Conservation (phyloP, 148 eudicot genomes). For the Simmondsia chinensis region DNA sequence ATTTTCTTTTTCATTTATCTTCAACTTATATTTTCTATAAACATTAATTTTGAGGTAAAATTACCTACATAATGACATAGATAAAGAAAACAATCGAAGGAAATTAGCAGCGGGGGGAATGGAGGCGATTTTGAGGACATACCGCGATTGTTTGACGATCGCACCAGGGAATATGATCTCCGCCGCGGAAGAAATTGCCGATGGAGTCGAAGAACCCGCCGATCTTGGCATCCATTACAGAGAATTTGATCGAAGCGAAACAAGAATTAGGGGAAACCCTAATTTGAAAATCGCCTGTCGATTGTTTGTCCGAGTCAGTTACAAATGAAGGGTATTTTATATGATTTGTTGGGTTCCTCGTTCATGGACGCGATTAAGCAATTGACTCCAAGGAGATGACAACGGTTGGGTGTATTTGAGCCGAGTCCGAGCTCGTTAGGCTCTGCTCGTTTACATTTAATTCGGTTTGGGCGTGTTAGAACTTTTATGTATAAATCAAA, state of each 20-base stretch:
- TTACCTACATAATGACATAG: background rate
- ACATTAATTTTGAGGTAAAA: background rate
- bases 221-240: constrained; percentile 30
- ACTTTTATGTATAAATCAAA: too few species aligned
- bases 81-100: background rate
- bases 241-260: too few species aligned
- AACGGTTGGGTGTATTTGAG: too few species aligned
- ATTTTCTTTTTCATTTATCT: too few species aligned
- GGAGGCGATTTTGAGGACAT: constrained; percentile 2
- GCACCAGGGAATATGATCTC: constrained; percentile 83
- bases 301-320: background rate
- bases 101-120: background rate
- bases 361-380: constrained; percentile 4
- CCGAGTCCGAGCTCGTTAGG: too few species aligned
- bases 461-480: too few species aligned
- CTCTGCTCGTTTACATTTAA: too few species aligned
- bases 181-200: constrained; percentile 52
- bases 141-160: constrained; percentile 56
- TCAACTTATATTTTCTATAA: too few species aligned
- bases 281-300: background rate
- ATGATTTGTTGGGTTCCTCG: background rate
- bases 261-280: too few species aligned
- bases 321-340: background rate
- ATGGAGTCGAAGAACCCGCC: constrained; percentile 52
- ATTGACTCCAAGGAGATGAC: too few species aligned